Base-by-base conservation (phyloP, 2,329 filamentous ascomycete genomes). In the Apiospora aurea region DNA sequence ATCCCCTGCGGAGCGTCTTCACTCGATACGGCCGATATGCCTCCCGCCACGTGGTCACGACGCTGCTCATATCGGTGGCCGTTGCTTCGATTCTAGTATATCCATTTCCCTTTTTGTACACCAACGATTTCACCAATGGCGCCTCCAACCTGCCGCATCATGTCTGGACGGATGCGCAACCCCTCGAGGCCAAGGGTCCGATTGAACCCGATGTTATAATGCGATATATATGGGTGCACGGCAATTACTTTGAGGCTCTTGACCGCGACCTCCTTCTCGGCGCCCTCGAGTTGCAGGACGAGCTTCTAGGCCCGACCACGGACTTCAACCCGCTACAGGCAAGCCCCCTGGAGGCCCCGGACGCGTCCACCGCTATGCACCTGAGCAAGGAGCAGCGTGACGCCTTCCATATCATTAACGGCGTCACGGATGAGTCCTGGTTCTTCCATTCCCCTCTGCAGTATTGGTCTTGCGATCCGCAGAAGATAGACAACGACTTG, bases 371-470 rank as follows among this genome's bases (percentile, higher is more conserved):
- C 2, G 47, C 67, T 21, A 38, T 69, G 67, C 81, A 85, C 69
- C 79, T 89, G 66, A 82, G 83, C 7, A 80, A 81, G 18, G 75
- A 78, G 18, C 83, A 88, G 74, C 86, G 89, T 43, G 87, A 92
- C 77, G 79, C 85, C 11, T 84, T 89, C 38, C 90, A 92, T 77
- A 86, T 89, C 69, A 83, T 86, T 75, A 91, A 91, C 76, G 89
- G 89, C 18, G 80, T 90, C 46, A 89, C 86, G 4, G 87, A 90
- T 75, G 83, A 90, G 75, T 90, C 90, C 4, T 94, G 92, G 92
- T 93, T 93, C 76, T 93, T 93, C 78, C 93, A 95, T 77, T 95
- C 93, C n/a, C 93, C 93, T 1, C 82, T 96, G 70, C 91, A 94
- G 80, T 95, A 95, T 80, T 96, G 93, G 93, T 87, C 90, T 73